Evolutionary conservation across 1,284 basidiomycete species (phyloP).

Genomic region (Cystobasidium sp.): DNA sequence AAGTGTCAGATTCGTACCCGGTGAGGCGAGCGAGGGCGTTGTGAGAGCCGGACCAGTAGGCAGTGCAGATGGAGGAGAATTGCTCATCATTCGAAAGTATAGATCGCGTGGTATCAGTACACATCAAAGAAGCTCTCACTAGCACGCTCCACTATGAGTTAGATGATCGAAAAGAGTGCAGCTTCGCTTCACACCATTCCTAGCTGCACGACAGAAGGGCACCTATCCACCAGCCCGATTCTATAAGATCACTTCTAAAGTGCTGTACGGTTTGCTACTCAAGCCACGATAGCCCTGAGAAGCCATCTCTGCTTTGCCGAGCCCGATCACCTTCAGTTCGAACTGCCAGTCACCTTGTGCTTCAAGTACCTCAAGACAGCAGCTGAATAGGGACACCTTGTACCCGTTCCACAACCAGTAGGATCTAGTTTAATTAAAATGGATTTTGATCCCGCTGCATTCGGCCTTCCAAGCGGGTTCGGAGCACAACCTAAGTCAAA

Average conservation of each 20-base stretch:
- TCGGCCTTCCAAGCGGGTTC: conserved; percentile 29
- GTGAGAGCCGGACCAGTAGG: conserved; percentile 2
- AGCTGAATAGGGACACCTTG: too few relatives aligned
- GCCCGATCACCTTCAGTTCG: too few relatives aligned
- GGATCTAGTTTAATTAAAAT: background rate
- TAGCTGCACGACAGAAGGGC: background rate
- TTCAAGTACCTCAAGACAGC: too few relatives aligned
- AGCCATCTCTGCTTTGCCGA: too few relatives aligned
- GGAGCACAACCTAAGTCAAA: conserved; percentile 40
- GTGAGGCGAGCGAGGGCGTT: conserved; percentile 1
- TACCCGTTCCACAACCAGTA: too few relatives aligned
- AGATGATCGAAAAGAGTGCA: conserved; percentile 1
- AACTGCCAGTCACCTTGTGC: too few relatives aligned
- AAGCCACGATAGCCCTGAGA: too few relatives aligned
- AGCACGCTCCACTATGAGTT: too few relatives aligned
- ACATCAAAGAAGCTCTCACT: background rate
- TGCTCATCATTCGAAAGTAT: conserved; percentile 9
- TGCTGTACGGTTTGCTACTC: too few relatives aligned
- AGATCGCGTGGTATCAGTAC: background rate
- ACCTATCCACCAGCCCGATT: too few relatives aligned
- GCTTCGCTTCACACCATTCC: background rate
- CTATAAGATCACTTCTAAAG: too few relatives aligned
- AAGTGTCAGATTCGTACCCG: conserved; percentile 27
- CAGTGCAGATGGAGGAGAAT: conserved; percentile 8
- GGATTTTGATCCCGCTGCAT: conserved; percentile 41